Conservation (phyloP, 352 stramenopile species). For the Phytophthora podocarpi region DNA sequence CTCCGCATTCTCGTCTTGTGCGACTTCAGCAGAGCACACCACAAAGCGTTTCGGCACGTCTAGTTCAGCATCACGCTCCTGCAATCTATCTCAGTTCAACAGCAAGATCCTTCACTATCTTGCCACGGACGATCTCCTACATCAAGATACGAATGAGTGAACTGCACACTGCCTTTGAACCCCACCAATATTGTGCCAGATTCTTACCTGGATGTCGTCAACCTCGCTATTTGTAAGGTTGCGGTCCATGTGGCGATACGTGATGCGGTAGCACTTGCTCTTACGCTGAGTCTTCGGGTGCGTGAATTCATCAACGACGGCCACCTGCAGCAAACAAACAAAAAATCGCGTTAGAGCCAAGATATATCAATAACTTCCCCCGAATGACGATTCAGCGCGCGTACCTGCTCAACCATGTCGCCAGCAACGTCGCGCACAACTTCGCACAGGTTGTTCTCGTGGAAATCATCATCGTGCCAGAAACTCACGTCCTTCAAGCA, state of each 20-base stretch:
- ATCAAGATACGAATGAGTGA: neutral
- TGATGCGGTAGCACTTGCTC: constrained; percentile 98
- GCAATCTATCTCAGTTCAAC: constrained; percentile 91
- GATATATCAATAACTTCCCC: neutral
- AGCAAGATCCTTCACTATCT: constrained; percentile 75
- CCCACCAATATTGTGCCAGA: neutral
- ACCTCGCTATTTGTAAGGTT: constrained; percentile 99
- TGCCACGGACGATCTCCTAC: constrained; percentile 74
- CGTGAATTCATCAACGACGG: constrained; percentile 96
- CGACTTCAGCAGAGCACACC: neutral
- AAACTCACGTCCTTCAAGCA: constrained; percentile 99
- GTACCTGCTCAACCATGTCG: constrained; percentile 96
- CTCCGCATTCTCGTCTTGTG: too few species aligned
- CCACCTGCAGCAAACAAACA: constrained; percentile 30
- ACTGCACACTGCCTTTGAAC: neutral
- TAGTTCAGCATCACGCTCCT: constrained; percentile 9
- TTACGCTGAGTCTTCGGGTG: constrained; percentile 96
- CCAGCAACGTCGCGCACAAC: constrained; percentile 95
- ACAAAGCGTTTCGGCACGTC: neutral
- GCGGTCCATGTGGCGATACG: constrained; percentile 98
- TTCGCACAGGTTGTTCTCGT: constrained; percentile 98
- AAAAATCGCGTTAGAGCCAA: neutral
- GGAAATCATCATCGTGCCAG: constrained; percentile 91
- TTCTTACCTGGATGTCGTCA: constrained; percentile 93
- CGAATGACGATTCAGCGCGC: neutral